Evolutionary conservation across 306 rosid species (phyloP), one percentile per base, ranked within the genome.

Genomic region (Amphicarpaea edgeworthii): DNA sequence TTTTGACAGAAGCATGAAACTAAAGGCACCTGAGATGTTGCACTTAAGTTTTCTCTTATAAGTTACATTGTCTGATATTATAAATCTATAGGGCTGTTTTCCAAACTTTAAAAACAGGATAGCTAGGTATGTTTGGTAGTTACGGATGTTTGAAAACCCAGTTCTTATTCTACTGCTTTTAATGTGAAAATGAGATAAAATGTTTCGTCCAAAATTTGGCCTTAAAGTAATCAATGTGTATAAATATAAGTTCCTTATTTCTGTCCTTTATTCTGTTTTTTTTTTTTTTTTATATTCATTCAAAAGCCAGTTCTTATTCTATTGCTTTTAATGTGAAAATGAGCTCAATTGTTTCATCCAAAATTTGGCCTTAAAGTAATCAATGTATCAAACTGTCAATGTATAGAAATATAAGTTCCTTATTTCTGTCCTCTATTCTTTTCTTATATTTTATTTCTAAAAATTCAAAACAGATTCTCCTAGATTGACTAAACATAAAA

Each of bases 61-160:
- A 20, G n/a, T 37, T 60, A 47, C 55, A 45, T 70, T 7, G 17
- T 62, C 46, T 28, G 20, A 38, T 43, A 12, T 24, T 63, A 50
- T 61, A 28, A 3, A 50, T 51, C 37, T 41, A 4, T 14, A 7
- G 67, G 8, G 8, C 1, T 41, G 67, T 45, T 77, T 67, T 41
- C 49, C 74, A 16, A 55, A 54, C 49, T 76, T 53, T 38, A 11
- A 12, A 40, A 76, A 17, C 55, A 9, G 7, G 73, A 38, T 40
- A 40, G 5, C 45, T 19, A 53, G 64, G 54, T 40, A 17, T 54
- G 17, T 17, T 42, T 55, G 28, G 9, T 20, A 43, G 12, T 57
- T 77, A 43, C 11, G 38, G 50, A 77, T 14, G 20, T 70, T 42
- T 55, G 47, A 14, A 76, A 43, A 45, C 8, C 49, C 68, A 77